Conservation (phyloP, 768 basidiomycete species). For the Hypsizygus marmoreus region DNA sequence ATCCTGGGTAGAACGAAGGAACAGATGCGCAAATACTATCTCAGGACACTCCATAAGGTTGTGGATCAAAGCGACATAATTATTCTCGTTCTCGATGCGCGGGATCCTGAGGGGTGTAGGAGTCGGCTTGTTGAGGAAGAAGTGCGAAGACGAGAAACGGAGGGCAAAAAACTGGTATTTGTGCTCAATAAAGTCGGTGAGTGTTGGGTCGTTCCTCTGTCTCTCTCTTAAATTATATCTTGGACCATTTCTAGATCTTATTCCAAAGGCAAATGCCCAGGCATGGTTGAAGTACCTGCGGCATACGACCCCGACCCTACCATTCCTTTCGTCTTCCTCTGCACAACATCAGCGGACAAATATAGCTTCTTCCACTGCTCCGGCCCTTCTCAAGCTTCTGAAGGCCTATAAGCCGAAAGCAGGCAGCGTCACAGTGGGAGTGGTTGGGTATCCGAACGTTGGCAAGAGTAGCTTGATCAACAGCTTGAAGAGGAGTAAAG, state of each 20-base stretch:
- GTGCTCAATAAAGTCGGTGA: constrained; percentile 97
- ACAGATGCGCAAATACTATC: constrained; percentile 70
- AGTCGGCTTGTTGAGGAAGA: constrained; percentile 94
- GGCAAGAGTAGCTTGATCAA: constrained; percentile 96
- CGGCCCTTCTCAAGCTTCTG: constrained; percentile 75
- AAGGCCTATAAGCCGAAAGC: constrained; percentile 80
- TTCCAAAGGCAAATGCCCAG: constrained; percentile 86
- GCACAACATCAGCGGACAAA: constrained; percentile 79
- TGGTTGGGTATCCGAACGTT: constrained; percentile 97
- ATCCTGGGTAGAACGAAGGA: constrained; percentile 57
- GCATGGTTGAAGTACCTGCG: constrained; percentile 91
- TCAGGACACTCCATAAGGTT: constrained; percentile 85
- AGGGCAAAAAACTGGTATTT: constrained; percentile 91
- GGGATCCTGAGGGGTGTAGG: constrained; percentile 93
- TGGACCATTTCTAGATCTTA: constrained; percentile 61
- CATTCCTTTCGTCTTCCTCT: constrained; percentile 81
- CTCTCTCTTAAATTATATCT: background rate
- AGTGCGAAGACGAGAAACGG: constrained; percentile 78
- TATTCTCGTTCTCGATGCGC: constrained; percentile 86
- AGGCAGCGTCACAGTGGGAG: constrained; percentile 80
- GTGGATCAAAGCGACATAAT: constrained; percentile 93
- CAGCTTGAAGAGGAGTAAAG: constrained; percentile 83
- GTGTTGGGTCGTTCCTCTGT: constrained; percentile 23
- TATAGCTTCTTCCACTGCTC: constrained; percentile 76
- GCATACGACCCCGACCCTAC: constrained; percentile 88